These are phyloP conservation scores for Acmispon strigosus DNA, from an alignment of 306 rosid species.

Conservation along the genomic window DNA sequence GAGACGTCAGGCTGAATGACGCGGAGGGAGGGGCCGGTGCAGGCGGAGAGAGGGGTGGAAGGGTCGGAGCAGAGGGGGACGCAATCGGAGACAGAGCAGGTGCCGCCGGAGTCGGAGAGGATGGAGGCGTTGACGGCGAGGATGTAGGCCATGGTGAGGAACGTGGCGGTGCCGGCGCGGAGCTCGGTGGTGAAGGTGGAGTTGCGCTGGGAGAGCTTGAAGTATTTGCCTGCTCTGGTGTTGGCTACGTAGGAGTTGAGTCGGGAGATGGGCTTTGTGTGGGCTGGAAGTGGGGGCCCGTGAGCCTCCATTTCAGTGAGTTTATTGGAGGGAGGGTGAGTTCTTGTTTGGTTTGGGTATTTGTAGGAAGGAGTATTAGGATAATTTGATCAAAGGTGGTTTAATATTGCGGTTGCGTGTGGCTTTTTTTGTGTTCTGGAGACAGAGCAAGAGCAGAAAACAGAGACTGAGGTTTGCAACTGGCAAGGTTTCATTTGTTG, in stretches of 20 bases:
- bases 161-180: conserved; percentile 96
- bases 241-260: conserved; percentile 48
- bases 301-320: conserved; percentile 43
- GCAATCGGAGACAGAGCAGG: conserved; percentile 83
- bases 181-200: conserved; percentile 94
- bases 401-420: not conserved
- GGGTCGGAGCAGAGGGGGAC: conserved; percentile 75
- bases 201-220: conserved; percentile 72
- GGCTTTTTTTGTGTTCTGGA: not conserved
- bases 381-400: not conserved
- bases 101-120: conserved; percentile 83
- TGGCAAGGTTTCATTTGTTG: conserved; percentile 11
- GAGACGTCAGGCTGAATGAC: conserved; percentile 46
- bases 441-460: conserved; percentile 10
- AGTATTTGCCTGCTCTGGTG: conserved; percentile 54
- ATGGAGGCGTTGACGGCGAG: conserved; percentile 98
- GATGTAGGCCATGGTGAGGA: conserved; percentile 98
- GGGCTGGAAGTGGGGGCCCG: conserved; percentile 24
- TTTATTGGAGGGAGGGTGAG: not conserved
- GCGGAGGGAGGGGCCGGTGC: conserved; percentile 33
- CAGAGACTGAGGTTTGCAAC: not conserved
- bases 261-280: conserved; percentile 36
- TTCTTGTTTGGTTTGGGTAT: not conserved
- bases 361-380: not conserved
- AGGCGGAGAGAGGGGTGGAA: conserved; percentile 34